These are phyloP conservation scores for Amaranthus tricolor DNA, from an alignment of 179 eudicot species.

Conservation along the genomic window DNA sequence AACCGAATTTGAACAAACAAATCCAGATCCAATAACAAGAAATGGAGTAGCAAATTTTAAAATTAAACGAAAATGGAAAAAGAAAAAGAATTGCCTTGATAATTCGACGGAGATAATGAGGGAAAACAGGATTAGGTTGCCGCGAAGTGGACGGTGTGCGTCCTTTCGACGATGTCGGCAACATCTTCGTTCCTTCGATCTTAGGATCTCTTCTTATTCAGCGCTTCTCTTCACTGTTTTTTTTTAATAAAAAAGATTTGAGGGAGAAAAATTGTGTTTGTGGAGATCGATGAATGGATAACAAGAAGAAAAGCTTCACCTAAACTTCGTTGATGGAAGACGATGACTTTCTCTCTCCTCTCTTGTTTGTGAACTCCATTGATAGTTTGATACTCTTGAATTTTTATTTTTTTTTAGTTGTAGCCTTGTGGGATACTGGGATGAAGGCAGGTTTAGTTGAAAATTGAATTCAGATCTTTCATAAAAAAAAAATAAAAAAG, in stretches of 20 bases:
- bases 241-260: neutral
- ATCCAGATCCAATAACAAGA: slow-evolving; percentile 4
- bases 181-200: slow-evolving; percentile 42
- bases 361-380: slow-evolving; percentile 19
- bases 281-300: neutral
- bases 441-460: too few relatives aligned
- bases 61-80: neutral
- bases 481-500: too few relatives aligned
- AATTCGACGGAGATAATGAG: slow-evolving; percentile 82
- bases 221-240: slow-evolving; percentile 1
- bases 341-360: slow-evolving; percentile 8
- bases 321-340: neutral
- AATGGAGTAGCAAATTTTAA: neutral
- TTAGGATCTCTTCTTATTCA: slow-evolving; percentile 6
- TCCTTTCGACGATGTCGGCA: slow-evolving; percentile 67
- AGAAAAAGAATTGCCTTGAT: slow-evolving; percentile 50
- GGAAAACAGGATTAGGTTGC: slow-evolving; percentile 55
- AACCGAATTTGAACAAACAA: neutral
- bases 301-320: slow-evolving; percentile 17
- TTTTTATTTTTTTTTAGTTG: neutral
- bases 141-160: slow-evolving; percentile 50
- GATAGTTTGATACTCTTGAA: neutral
- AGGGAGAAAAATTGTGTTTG: neutral
- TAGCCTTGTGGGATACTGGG: neutral
- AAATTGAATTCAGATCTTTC: too few relatives aligned